A percentile compares a stretch with the other conserved stretches of the same genome.
Conservation (phyloP, 1,139 yeast genomes). For the Fermentozyma sake region DNA sequence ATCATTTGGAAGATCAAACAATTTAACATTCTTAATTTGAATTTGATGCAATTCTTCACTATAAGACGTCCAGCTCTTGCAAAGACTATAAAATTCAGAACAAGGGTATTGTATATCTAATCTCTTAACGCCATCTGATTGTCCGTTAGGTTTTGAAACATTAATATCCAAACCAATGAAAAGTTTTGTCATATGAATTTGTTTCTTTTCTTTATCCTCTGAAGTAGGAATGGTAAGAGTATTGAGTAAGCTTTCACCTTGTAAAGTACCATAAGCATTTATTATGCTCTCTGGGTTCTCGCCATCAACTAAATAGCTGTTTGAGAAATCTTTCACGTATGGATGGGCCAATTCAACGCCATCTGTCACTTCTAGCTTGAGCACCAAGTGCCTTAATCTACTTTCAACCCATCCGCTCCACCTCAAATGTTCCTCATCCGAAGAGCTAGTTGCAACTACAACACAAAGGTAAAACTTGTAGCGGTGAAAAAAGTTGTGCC, state of each 20-base stretch:
- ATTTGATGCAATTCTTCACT: slow-evolving; percentile 57
- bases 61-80: slow-evolving; percentile 69
- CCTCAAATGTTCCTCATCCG: slow-evolving; percentile 74
- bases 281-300: slow-evolving; percentile 53
- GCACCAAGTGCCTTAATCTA: slow-evolving; percentile 73
- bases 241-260: slow-evolving; percentile 33
- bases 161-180: slow-evolving; percentile 76
- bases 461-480: slow-evolving; percentile 86
- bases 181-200: slow-evolving; percentile 65
- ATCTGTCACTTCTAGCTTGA: slow-evolving; percentile 69
- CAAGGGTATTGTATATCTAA: slow-evolving; percentile 91
- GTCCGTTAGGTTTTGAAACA: slow-evolving; percentile 29
- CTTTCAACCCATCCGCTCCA: slow-evolving; percentile 95
- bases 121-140: slow-evolving; percentile 46
- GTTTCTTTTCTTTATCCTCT: slow-evolving; percentile 17
- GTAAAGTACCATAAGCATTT: slow-evolving; percentile 47
- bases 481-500: slow-evolving; percentile 75
- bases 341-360: slow-evolving; percentile 89
- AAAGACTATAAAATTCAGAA: slow-evolving; percentile 75
- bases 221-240: slow-evolving; percentile 7
- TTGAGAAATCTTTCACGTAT: slow-evolving; percentile 70
- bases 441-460: slow-evolving; percentile 68
- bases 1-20: slow-evolving; percentile 77
- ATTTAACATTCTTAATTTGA: slow-evolving; percentile 71
- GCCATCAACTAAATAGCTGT: slow-evolving; percentile 49